Evolutionary conservation across 257 asterid species (phyloP).

Genomic region (Salvia hispanica): DNA sequence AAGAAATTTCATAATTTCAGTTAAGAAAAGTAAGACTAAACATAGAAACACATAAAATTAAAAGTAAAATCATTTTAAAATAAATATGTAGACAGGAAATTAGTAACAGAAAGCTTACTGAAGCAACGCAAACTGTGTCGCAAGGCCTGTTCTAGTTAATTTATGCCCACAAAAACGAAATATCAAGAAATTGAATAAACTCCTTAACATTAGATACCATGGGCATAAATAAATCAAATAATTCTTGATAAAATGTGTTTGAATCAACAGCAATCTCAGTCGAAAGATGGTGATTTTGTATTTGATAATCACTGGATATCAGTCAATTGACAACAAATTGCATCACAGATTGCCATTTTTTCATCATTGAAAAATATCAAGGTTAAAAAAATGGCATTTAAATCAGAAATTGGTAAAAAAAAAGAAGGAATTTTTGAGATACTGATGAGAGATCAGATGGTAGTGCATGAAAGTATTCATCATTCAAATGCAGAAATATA

Average conservation of each 20-base stretch:
- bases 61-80: too few relatives aligned
- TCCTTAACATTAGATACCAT: conserved; percentile 58
- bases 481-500: too few relatives aligned
- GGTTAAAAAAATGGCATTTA: neutral
- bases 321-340: conserved; percentile 11
- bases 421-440: too few relatives aligned
- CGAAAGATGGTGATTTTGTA: conserved; percentile 77
- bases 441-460: too few relatives aligned
- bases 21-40: too few relatives aligned
- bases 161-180: conserved; percentile 64
- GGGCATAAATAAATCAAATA: conserved; percentile 36
- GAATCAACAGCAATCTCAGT: conserved; percentile 58
- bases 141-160: conserved; percentile 54
- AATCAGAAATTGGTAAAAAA: too few relatives aligned
- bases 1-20: too few relatives aligned
- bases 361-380: neutral
- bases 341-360: conserved; percentile 51
- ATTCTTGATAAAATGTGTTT: neutral
- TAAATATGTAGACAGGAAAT: neutral
- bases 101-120: conserved; percentile 54
- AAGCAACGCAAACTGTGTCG: conserved; percentile 60
- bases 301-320: conserved; percentile 53
- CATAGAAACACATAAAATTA: too few relatives aligned
- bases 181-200: conserved; percentile 38
- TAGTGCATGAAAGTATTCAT: too few relatives aligned